Conservation (phyloP, 805 yeast genomes). For the Metschnikowia lachancei region DNA sequence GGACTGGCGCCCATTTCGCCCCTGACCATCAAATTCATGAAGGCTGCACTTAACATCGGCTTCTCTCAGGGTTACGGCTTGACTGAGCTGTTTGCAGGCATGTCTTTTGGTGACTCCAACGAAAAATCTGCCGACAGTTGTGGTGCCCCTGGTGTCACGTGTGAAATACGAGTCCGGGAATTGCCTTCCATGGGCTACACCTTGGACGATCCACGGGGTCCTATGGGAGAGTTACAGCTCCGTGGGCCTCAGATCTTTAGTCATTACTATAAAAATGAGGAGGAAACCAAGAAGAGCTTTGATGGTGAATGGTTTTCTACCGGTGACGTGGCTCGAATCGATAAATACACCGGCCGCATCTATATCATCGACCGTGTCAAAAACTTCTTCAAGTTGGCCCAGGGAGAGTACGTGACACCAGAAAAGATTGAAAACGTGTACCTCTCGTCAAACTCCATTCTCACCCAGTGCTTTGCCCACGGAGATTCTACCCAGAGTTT, state of each 20-base stretch:
- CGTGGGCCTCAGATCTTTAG: conserved; percentile 63
- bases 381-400: conserved; percentile 65
- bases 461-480: conserved; percentile 20
- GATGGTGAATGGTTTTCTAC: conserved; percentile 55
- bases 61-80: conserved; percentile 73
- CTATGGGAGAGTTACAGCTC: conserved; percentile 58
- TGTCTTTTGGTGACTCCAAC: conserved; percentile 36
- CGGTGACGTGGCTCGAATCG: conserved; percentile 45
- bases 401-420: conserved; percentile 64
- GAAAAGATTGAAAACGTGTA: conserved; percentile 70
- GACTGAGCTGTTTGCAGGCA: conserved; percentile 63
- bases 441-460: conserved; percentile 24
- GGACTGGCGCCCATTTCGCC: conserved; percentile 72
- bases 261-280: conserved; percentile 54
- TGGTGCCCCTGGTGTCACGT: conserved; percentile 56
- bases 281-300: conserved; percentile 51
- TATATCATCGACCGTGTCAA: conserved; percentile 66
- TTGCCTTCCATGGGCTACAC: conserved; percentile 60
- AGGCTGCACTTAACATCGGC: conserved; percentile 58
- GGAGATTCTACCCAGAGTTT: conserved; percentile 18
- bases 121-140: conserved; percentile 55
- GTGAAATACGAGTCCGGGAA: conserved; percentile 55
- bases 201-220: conserved; percentile 23
- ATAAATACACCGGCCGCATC: conserved; percentile 46
- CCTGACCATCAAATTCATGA: conserved; percentile 58